Base-by-base conservation (phyloP, 2,329 filamentous ascomycete genomes). In the Botrytis sinoallii region DNA sequence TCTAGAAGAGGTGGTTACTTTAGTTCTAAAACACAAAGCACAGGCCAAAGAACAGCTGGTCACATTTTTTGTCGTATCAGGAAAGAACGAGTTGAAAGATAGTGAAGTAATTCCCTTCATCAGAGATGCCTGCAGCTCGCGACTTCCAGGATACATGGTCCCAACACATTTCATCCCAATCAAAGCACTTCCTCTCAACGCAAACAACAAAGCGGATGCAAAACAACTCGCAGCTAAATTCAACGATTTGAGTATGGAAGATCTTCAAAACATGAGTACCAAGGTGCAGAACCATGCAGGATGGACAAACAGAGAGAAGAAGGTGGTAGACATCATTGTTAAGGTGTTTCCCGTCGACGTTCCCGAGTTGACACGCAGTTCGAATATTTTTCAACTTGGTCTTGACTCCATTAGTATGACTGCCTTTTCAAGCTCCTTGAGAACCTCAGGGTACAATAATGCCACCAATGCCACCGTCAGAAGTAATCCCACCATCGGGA, bases 391-490 rank as follows among this genome's bases (percentile, higher is more conserved):
- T 77, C 93, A 97, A 76, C 84, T 97, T 1, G 95, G 95, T 0
- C 86, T 98, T 38, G 95, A 97, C 79, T 98, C 95, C 0, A 94
- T 98, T 25, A 94, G 93, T 0, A 92, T 91, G 0, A 90, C 97
- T 64, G 87, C 89, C 12, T 86, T 98, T 44, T 87, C 92, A 0
- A 85, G 87, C 8, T 81, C 86, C 20, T 84, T 98, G 22, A 92
- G 89, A 77, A 84, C 86, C 4, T 84, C 84, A 3, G 93, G 93
- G 0, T 88, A 94, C 70, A 48, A 79, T 1, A 83, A 85, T 22
- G 90, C 89, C 0, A 89, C 88, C 12, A 88, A 93, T 1, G 89
- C 92, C 0, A 77, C 88, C 1, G 85, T 98, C 6, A 88, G 97
- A 81, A 89, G 87, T 74, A 88, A 90, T 79, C 85, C 87, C 0